Percentiles rank a stretch among this genome's conserved stretches.
Conservation (phyloP, 2,329 filamentous ascomycete species). For the Ceratocystis cacaofunesta region DNA sequence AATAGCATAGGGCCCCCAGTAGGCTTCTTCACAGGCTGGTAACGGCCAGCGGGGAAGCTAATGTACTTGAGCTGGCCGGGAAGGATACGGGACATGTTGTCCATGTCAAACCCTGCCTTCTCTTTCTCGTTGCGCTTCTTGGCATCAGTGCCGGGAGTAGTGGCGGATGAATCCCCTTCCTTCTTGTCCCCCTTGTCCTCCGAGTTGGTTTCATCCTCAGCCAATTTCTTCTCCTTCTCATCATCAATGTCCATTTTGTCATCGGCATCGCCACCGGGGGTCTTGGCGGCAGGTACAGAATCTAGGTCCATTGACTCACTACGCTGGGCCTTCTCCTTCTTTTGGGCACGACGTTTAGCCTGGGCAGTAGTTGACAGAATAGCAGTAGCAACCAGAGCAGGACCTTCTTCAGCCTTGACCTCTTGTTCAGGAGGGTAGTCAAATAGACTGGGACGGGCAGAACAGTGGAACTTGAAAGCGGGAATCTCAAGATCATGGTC, state of each 20-base stretch:
- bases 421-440: slow-evolving; percentile 97
- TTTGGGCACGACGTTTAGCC: slow-evolving; percentile 84
- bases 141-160: slow-evolving; percentile 33
- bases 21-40: slow-evolving; percentile 82
- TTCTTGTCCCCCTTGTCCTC: slow-evolving; percentile 50
- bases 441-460: slow-evolving; percentile 85
- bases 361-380: slow-evolving; percentile 94
- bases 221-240: slow-evolving; percentile 37
- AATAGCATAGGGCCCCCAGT: slow-evolving; percentile 91
- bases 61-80: slow-evolving; percentile 91
- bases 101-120: slow-evolving; percentile 88
- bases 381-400: slow-evolving; percentile 85
- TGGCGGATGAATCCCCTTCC: slow-evolving; percentile 32
- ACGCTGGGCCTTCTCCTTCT: slow-evolving; percentile 79
- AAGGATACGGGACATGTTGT: slow-evolving; percentile 92
- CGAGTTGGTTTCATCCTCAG: slow-evolving; percentile 31
- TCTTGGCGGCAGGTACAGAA: slow-evolving; percentile 49
- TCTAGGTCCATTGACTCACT: slow-evolving; percentile 95
- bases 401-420: slow-evolving; percentile 84
- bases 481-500: slow-evolving; percentile 90
- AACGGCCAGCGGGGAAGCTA: slow-evolving; percentile 77
- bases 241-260: slow-evolving; percentile 86
- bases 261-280: slow-evolving; percentile 30
- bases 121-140: slow-evolving; percentile 94
- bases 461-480: slow-evolving; percentile 88